Evolutionary conservation across 257 asterid species (phyloP).

Genomic region (Nicotiana paniculata): DNA sequence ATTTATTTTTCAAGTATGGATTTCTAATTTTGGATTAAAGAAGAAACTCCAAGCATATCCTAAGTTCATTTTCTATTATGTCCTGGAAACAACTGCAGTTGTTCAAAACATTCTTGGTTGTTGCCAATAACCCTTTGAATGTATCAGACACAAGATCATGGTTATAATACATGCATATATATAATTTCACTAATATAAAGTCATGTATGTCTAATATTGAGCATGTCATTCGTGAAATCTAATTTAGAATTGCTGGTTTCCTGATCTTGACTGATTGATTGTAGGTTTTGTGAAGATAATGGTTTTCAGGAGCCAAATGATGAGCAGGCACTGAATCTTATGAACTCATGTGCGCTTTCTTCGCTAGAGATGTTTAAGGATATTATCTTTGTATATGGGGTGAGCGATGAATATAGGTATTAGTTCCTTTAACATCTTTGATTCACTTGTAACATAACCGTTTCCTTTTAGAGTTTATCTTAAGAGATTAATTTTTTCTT

Average conservation of each 20-base stretch:
- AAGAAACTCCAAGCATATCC: background rate
- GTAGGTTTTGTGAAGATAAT: conserved; percentile 68
- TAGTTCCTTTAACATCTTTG: conserved; percentile 9
- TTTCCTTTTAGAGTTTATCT: conserved; percentile 8
- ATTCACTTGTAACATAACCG: background rate
- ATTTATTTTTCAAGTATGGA: background rate
- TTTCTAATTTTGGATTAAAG: background rate
- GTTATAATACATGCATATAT: background rate
- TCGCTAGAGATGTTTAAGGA: conserved; percentile 70
- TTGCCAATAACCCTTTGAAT: background rate
- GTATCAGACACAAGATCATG: background rate
- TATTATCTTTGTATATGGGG: conserved; percentile 79
- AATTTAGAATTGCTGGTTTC: background rate
- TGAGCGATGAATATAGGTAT: conserved; percentile 88
- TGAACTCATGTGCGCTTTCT: conserved; percentile 77
- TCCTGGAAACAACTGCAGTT: background rate
- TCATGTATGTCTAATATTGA: background rate
- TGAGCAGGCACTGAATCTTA: conserved; percentile 68
- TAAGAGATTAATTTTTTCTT: conserved; percentile 12
- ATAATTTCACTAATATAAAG: background rate
- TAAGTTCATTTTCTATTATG: background rate
- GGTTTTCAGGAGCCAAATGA: conserved; percentile 89
- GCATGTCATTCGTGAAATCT: background rate
- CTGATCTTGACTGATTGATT: background rate
- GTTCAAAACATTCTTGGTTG: background rate